Conservation (phyloP, 2,329 filamentous ascomycete genomes). For the Aspergillus tubingensis region DNA sequence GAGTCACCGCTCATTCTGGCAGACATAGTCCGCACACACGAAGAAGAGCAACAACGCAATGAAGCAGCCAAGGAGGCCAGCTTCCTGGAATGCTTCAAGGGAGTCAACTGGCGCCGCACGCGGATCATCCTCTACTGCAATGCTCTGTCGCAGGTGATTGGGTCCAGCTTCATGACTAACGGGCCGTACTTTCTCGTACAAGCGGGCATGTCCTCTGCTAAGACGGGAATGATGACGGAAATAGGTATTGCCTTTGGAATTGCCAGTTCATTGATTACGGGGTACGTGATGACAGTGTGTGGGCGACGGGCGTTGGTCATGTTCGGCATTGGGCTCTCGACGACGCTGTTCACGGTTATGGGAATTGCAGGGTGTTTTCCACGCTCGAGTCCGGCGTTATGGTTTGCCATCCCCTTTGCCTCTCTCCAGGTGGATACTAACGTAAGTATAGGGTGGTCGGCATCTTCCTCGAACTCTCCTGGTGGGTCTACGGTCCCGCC, state of each 20-base stretch:
- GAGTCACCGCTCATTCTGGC: not conserved
- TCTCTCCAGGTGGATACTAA: not conserved
- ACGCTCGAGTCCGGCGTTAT: not conserved
- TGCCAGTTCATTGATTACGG: not conserved
- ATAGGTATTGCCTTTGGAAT: constrained; percentile 4
- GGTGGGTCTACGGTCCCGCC: constrained; percentile 8
- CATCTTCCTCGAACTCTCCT: constrained; percentile 8
- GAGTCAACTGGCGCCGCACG: constrained; percentile 6
- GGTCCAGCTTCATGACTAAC: constrained; percentile 3
- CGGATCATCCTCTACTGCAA: constrained; percentile 10
- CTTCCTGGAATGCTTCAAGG: constrained; percentile 2
- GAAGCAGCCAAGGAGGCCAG: not conserved
- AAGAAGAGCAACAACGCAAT: not conserved
- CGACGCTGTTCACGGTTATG: not conserved
- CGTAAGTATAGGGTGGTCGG: not conserved
- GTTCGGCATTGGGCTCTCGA: constrained; percentile 1
- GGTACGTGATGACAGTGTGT: not conserved
- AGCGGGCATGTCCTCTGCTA: constrained; percentile 1
- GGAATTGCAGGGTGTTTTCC: constrained; percentile 4
- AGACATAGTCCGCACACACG: not conserved
- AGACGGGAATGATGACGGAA: constrained; percentile 4
- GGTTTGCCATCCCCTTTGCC: not conserved
- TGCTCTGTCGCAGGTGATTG: constrained; percentile 1
- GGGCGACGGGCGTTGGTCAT: not conserved
- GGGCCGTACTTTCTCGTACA: constrained; percentile 3